Base-by-base conservation (phyloP, 345 rosid species). In the Lagerstroemia speciosa region DNA sequence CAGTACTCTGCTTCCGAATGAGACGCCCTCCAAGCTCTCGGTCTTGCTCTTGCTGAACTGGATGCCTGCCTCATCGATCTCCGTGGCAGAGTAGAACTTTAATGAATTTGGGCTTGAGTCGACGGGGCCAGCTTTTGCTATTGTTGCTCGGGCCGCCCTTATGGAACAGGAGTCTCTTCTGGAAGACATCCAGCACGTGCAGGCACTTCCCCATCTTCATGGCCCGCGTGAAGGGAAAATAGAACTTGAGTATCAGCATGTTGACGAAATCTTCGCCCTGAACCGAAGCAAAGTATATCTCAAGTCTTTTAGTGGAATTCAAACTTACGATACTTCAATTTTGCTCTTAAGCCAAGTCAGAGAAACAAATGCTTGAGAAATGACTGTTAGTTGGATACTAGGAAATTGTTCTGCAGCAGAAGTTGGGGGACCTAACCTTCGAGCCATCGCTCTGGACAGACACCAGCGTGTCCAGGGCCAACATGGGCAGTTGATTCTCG, bases 401-500 rank as follows among this genome's bases (percentile, higher is more conserved):
- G n/a, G n/a, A n/a, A n/a, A n/a, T n/a, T n/a, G n/a, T n/a, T n/a
- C n/a, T n/a, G n/a, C n/a, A n/a, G n/a, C n/a, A n/a, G n/a, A n/a
- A n/a, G n/a, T n/a, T n/a, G n/a, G n/a, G n/a, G n/a, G n/a, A n/a
- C n/a, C n/a, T n/a, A n/a, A n/a, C n/a, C n/a, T n/a, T n/a, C 71
- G 36, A 20, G 15, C 16, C n/a, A 33, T 9, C 37, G 22, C 29
- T 69, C 24, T 61, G 66, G 0, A 69, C 65, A 8, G n/a, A 66
- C 5, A 69, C 31, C n/a, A 64, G 73, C 27, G 8, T 64, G 33
- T 64, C 26, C 15, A 71, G 73, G 26, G 19, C 62, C 27, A 64
- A 22, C 57, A 64, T 40, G 12, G 68, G 73, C 10, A 71, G 62
- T 61, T 71, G 69, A 58, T 71, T 71, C 31, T 71, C 68, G 17